phyloP scores from a whole-genome alignment of 2,329 filamentous ascomycete genomes.

The Neopestalotiopsis sp. region DNA sequence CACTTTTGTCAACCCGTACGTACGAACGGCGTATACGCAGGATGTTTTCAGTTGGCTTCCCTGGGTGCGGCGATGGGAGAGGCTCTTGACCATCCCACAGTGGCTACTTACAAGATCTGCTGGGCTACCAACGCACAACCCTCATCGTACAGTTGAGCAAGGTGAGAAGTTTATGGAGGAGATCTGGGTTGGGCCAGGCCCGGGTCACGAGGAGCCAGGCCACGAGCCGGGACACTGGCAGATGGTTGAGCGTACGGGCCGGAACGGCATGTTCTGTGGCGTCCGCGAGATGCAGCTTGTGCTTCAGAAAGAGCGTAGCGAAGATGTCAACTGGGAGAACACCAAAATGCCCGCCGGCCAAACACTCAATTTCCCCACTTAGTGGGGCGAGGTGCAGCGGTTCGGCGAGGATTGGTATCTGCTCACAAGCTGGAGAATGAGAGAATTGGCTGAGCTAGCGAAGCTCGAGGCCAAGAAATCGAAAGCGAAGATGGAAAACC shows the following conservation, averaged over 20 bases:
- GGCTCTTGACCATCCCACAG: conserved; percentile 66
- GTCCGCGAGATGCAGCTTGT: conserved; percentile 54
- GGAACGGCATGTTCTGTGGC: conserved; percentile 62
- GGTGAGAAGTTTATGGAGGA: conserved; percentile 60
- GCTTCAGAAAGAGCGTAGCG: conserved; percentile 32
- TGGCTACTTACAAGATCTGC: conserved; percentile 60
- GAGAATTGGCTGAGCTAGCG: conserved; percentile 1
- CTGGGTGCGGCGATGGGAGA: conserved; percentile 68
- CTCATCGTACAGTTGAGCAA: conserved; percentile 62
- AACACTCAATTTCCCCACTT: conserved; percentile 37
- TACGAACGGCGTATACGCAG: conserved; percentile 72
- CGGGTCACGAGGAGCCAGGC: conserved; percentile 11
- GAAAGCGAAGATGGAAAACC: not conserved
- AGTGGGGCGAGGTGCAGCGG: conserved; percentile 15
- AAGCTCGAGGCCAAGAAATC: not conserved
- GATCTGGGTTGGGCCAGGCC: conserved; percentile 50
- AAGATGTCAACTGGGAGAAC: conserved; percentile 42
- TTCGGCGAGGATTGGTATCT: conserved; percentile 12
- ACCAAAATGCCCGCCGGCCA: conserved; percentile 40
- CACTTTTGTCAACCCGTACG: conserved; percentile 77
- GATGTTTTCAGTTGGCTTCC: conserved; percentile 63
- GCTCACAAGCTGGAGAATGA: conserved; percentile 9
- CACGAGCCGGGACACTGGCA: conserved; percentile 41
- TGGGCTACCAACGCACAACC: conserved; percentile 64
- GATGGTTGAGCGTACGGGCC: conserved; percentile 49